Evolutionary conservation across 352 stramenopile species (phyloP).

Genomic region (Peronospora destructor): DNA sequence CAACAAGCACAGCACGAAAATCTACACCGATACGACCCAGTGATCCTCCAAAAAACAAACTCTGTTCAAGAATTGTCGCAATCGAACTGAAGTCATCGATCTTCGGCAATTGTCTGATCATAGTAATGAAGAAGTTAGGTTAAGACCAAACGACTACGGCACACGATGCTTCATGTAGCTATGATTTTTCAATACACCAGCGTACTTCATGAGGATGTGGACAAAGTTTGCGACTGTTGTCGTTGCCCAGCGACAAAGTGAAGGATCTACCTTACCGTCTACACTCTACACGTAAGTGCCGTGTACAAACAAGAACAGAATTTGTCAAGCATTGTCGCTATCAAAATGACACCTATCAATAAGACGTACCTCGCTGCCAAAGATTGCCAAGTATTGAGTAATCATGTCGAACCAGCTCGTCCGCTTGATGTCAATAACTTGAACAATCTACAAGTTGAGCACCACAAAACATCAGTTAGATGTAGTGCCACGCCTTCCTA

Average conservation of each 20-base stretch:
- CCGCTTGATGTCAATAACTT: conserved; percentile 84
- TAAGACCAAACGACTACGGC: background rate
- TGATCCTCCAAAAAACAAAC: conserved; percentile 79
- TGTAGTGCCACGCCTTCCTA: background rate
- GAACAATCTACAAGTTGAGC: conserved; percentile 44
- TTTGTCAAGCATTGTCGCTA: background rate
- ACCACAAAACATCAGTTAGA: conserved; percentile 1
- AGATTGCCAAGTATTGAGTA: conserved; percentile 88
- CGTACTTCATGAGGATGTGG: conserved; percentile 72
- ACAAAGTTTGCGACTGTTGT: conserved; percentile 76
- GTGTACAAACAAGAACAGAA: background rate
- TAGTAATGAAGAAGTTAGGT: conserved; percentile 7
- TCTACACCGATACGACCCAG: conserved; percentile 75
- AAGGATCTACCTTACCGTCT: conserved; percentile 71
- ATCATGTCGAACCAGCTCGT: conserved; percentile 89
- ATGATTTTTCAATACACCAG: background rate
- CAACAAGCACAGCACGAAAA: conserved; percentile 71
- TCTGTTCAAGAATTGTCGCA: conserved; percentile 74
- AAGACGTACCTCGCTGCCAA: conserved; percentile 57
- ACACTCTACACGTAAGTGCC: conserved; percentile 37
- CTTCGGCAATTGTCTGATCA: conserved; percentile 69
- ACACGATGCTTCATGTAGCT: background rate
- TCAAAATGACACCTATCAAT: background rate
- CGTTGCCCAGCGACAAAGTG: conserved; percentile 75
- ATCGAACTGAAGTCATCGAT: conserved; percentile 80